These are phyloP conservation scores for Paracamarosporium sp. DNA, from an alignment of 2,329 filamentous ascomycete genomes.

Conservation along the genomic window DNA sequence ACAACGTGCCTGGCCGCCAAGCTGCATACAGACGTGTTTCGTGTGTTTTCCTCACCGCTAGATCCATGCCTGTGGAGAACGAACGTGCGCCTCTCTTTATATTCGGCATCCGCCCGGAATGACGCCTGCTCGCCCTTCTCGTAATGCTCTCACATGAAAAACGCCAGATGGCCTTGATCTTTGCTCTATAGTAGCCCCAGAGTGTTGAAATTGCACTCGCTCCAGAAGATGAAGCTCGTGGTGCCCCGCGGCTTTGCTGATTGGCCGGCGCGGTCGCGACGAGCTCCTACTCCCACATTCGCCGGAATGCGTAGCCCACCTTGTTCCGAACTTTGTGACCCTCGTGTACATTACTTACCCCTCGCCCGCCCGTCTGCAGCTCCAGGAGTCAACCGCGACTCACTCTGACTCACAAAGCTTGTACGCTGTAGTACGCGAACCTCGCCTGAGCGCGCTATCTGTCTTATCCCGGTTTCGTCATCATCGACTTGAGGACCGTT, in stretches of 20 bases:
- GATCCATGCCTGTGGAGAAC: constrained; percentile 22
- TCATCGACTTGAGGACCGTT: constrained; percentile 28
- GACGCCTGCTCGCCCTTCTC: background rate
- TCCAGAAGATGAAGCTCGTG: constrained; percentile 34
- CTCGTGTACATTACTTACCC: constrained; percentile 1
- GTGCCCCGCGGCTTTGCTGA: constrained; percentile 22
- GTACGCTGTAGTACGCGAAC: constrained; percentile 14
- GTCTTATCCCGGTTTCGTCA: constrained; percentile 40
- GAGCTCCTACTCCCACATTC: constrained; percentile 26
- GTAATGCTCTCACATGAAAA: constrained; percentile 5
- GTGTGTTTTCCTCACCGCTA: constrained; percentile 30
- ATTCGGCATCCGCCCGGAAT: constrained; percentile 13
- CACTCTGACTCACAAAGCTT: constrained; percentile 25
- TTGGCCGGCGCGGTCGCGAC: constrained; percentile 29
- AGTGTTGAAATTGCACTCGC: constrained; percentile 28
- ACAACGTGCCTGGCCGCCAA: constrained; percentile 12
- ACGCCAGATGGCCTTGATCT: constrained; percentile 7
- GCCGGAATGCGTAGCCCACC: constrained; percentile 12
- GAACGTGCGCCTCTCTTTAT: constrained; percentile 24
- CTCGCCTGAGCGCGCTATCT: constrained; percentile 21
- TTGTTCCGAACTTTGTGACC: constrained; percentile 11
- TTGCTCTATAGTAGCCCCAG: constrained; percentile 18
- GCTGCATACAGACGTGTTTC: constrained; percentile 6
- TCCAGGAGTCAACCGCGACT: constrained; percentile 13
- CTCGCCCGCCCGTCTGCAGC: constrained; percentile 12